These are phyloP conservation scores for Phylloporus arenicola DNA, from an alignment of 768 basidiomycete species.

Conservation along the genomic window DNA sequence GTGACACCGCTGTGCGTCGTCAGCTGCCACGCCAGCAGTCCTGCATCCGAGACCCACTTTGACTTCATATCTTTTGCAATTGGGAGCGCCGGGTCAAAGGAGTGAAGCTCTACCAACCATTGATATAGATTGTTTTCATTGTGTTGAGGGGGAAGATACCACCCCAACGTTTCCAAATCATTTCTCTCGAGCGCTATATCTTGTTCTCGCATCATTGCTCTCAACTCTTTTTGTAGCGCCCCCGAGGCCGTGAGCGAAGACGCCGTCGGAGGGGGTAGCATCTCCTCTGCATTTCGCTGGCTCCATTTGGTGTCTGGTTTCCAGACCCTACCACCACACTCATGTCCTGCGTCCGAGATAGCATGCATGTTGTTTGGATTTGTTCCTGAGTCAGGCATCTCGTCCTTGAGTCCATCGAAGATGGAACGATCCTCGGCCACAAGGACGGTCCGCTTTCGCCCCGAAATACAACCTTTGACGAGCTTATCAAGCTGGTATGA, in stretches of 20 bases:
- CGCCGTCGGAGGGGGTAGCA: not conserved
- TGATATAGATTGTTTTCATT: not conserved
- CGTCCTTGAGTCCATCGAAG: not conserved
- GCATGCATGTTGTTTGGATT: not conserved
- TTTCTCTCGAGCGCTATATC: not conserved
- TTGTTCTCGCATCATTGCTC: not conserved
- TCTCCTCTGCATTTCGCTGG: not conserved
- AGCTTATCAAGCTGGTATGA: not conserved
- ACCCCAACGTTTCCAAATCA: not conserved
- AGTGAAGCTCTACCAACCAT: not conserved
- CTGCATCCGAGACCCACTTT: not conserved
- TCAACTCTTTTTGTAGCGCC: not conserved
- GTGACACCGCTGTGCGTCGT: not conserved
- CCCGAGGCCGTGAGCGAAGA: not conserved
- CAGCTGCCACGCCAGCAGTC: not conserved
- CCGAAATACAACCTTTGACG: conserved; percentile 33
- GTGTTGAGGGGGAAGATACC: not conserved
- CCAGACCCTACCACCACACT: not conserved
- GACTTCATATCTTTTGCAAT: not conserved
- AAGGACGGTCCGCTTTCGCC: conserved; percentile 30
- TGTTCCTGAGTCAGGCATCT: not conserved
- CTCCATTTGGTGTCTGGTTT: not conserved
- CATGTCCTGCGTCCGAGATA: not conserved
- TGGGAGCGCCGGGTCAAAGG: not conserved
- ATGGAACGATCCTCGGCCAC: not conserved